Conservation (phyloP, 164 flowering plant genomes). For the Saururus chinensis region DNA sequence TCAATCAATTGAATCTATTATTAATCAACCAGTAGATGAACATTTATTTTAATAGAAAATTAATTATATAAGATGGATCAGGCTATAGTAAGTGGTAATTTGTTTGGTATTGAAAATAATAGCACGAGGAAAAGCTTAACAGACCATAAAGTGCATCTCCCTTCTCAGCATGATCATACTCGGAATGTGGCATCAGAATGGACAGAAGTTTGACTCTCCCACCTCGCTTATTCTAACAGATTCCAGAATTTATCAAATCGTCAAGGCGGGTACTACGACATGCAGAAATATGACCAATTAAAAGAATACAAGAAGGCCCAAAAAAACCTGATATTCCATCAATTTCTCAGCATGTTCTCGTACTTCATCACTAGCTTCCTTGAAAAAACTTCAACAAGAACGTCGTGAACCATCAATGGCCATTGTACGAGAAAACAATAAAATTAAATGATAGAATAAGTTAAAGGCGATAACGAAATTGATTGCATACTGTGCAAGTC, state of each 20-base stretch:
- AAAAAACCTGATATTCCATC: constrained; percentile 87
- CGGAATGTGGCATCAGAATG: constrained; percentile 59
- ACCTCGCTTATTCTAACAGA: constrained; percentile 72
- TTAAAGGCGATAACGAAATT: neutral
- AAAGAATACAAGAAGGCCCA: neutral
- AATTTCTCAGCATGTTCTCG: constrained; percentile 85
- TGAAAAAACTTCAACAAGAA: constrained; percentile 53
- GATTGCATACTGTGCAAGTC: constrained; percentile 64
- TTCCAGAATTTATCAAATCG: neutral
- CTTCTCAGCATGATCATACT: constrained; percentile 75
- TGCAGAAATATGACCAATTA: no score
- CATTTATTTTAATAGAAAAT: no score
- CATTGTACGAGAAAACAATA: neutral
- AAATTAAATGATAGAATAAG: no score
- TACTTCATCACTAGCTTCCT: constrained; percentile 83
- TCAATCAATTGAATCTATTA: no score
- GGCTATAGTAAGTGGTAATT: no score
- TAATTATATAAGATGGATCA: no score
- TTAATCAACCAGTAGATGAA: no score
- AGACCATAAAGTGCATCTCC: constrained; percentile 86
- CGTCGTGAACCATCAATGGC: neutral
- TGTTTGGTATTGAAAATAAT: no score
- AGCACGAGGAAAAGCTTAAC: neutral
- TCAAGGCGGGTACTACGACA: neutral
- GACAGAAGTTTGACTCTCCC: constrained; percentile 75